Conservation (phyloP, 306 rosid species). For the Quercus alba region DNA sequence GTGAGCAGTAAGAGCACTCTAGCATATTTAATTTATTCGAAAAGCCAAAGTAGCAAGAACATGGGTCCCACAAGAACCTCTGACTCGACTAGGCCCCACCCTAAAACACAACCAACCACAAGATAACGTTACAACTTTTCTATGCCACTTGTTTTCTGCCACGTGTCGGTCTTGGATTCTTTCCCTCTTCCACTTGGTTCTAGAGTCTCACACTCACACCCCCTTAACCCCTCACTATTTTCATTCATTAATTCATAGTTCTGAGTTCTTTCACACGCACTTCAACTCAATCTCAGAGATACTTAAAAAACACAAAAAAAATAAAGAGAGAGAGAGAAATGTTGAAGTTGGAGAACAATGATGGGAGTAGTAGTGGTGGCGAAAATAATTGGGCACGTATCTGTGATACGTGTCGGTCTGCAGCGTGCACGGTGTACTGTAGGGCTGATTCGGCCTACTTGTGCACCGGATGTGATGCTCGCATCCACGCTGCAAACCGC, state of each 20-base stretch:
- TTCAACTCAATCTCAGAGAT: not conserved
- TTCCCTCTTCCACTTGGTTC: slow-evolving; percentile 6
- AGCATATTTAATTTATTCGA: not conserved
- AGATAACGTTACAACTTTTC: slow-evolving; percentile 45
- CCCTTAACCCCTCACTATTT: not conserved
- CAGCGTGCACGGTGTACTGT: slow-evolving; percentile 58
- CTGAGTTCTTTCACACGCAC: not conserved
- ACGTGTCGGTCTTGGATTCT: slow-evolving; percentile 61
- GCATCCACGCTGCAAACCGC: slow-evolving; percentile 52
- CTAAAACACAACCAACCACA: slow-evolving; percentile 51
- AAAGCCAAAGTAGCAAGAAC: not conserved
- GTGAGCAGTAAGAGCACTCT: too few species aligned
- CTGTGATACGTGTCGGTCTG: slow-evolving; percentile 64
- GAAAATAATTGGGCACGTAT: slow-evolving; percentile 46
- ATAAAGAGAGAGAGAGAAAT: not conserved
- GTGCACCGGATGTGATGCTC: slow-evolving; percentile 58
- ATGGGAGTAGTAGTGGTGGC: not conserved
- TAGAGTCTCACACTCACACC: too few species aligned
- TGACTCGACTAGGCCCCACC: slow-evolving; percentile 19
- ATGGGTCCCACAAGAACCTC: slow-evolving; percentile 22
- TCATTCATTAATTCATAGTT: too few species aligned
- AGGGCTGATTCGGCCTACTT: slow-evolving; percentile 60
- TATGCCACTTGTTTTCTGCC: slow-evolving; percentile 46
- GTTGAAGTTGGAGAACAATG: slow-evolving; percentile 39
- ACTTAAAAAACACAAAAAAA: not conserved